Percentiles rank a stretch among this genome's conserved stretches.
Conservation (phyloP, 73 alveolate species). For the Paramecium octaurelia region DNA sequence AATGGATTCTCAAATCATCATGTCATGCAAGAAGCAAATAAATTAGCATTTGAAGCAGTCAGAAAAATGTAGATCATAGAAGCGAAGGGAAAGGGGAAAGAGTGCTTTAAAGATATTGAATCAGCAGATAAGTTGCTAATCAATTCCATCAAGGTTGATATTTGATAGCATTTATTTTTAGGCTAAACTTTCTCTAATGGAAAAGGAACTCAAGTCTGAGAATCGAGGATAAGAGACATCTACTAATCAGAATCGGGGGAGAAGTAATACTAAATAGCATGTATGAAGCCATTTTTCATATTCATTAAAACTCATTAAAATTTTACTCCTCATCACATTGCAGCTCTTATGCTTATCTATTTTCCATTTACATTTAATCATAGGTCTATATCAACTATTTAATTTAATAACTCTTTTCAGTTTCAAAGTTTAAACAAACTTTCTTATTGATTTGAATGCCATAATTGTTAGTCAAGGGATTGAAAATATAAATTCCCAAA, state of each 20-base stretch:
- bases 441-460: not conserved
- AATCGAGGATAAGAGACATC: not conserved
- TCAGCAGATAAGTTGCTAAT: not conserved
- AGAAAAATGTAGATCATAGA: not conserved
- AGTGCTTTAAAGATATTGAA: not conserved
- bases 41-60: not conserved
- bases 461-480: not conserved
- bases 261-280: not conserved
- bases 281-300: not conserved
- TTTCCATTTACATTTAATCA: not conserved
- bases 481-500: not conserved
- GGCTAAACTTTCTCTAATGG: slow-evolving; percentile 4
- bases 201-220: not conserved
- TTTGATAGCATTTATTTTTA: not conserved
- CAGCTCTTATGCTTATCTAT: not conserved
- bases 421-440: not conserved
- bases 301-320: not conserved
- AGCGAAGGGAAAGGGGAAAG: not conserved
- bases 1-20: not conserved
- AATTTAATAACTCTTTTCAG: not conserved
- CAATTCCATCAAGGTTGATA: not conserved
- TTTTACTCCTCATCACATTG: not conserved
- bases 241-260: not conserved
- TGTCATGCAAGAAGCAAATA: not conserved
- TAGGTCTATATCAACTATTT: not conserved